Evolutionary conservation across 2,329 filamentous ascomycete genomes (phyloP).

Genomic region (Sporothrix inflata): DNA sequence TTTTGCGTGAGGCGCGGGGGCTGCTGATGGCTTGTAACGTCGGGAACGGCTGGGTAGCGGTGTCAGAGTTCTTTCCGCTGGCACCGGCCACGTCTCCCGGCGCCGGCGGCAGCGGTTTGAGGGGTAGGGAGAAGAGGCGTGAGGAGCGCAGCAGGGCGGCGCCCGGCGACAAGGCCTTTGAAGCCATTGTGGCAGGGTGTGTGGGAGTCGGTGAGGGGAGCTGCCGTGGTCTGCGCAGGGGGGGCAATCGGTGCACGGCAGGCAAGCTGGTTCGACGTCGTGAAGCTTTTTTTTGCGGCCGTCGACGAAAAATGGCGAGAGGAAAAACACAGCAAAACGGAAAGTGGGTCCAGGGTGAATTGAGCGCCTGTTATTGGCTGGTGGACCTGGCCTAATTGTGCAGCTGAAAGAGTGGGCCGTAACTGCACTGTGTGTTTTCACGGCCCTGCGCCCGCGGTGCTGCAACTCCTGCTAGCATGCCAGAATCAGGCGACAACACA

Average conservation of each 20-base stretch:
- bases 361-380: not conserved
- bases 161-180: conserved; percentile 58
- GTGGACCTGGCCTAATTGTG: not conserved
- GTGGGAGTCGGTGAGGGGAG: not conserved
- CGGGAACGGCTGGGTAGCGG: conserved; percentile 77
- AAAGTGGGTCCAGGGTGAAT: conserved; percentile 3
- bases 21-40: conserved; percentile 82
- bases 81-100: conserved; percentile 52
- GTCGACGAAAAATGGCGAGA: conserved; percentile 15
- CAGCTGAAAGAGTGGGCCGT: not conserved
- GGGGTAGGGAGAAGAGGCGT: conserved; percentile 85
- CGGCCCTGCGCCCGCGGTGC: not conserved
- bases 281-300: conserved; percentile 19
- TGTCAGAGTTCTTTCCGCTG: conserved; percentile 60
- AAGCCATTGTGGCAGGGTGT: conserved; percentile 36
- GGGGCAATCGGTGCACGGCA: not conserved
- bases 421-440: not conserved
- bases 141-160: conserved; percentile 79
- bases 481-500: conserved; percentile 10
- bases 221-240: not conserved
- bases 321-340: conserved; percentile 13
- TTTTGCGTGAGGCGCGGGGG: conserved; percentile 68
- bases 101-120: conserved; percentile 66
- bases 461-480: not conserved
- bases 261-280: not conserved